Evolutionary conservation across 495 filamentous ascomycete genomes (phyloP).

Genomic region (Acidiella bohemica): DNA sequence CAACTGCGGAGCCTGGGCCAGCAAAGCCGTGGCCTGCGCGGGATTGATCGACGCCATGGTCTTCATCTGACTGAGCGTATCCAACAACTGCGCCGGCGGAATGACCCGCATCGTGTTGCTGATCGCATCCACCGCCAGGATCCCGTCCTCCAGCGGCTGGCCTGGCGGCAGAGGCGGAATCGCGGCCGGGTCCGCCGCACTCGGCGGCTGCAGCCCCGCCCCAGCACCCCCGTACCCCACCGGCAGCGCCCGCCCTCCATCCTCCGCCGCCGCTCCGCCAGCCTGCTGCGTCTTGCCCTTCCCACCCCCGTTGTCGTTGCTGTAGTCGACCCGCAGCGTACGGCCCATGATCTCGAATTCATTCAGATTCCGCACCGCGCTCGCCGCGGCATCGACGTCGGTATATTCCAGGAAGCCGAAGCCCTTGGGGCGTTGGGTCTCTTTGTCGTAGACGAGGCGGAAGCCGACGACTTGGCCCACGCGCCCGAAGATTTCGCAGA

Average conservation of each 20-base stretch:
- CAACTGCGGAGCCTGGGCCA: slow-evolving; percentile 82
- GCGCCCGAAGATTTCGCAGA: slow-evolving; percentile 75
- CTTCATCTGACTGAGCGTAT: slow-evolving; percentile 93
- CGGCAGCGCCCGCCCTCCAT: slow-evolving; percentile 17
- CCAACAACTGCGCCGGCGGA: slow-evolving; percentile 77
- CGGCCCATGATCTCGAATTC: slow-evolving; percentile 92
- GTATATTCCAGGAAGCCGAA: slow-evolving; percentile 93
- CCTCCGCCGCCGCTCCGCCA: not conserved
- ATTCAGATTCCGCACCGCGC: slow-evolving; percentile 90
- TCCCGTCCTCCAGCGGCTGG: slow-evolving; percentile 62
- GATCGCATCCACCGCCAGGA: slow-evolving; percentile 81
- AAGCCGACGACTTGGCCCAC: slow-evolving; percentile 87
- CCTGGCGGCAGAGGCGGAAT: slow-evolving; percentile 76
- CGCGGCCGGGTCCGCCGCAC: slow-evolving; percentile 24
- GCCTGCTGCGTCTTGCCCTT: slow-evolving; percentile 32
- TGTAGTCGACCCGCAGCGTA: slow-evolving; percentile 87
- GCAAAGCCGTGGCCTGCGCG: slow-evolving; percentile 68
- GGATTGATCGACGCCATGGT: slow-evolving; percentile 68
- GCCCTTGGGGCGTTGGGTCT: slow-evolving; percentile 88
- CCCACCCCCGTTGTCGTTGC: slow-evolving; percentile 73
- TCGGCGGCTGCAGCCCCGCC: slow-evolving; percentile 29
- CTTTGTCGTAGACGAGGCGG: slow-evolving; percentile 85
- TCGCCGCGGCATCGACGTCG: slow-evolving; percentile 81
- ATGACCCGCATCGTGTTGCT: slow-evolving; percentile 75
- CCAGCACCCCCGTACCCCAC: no score